Base-by-base conservation (phyloP, 805 yeast species). In the Myxozyma mucilagina region DNA sequence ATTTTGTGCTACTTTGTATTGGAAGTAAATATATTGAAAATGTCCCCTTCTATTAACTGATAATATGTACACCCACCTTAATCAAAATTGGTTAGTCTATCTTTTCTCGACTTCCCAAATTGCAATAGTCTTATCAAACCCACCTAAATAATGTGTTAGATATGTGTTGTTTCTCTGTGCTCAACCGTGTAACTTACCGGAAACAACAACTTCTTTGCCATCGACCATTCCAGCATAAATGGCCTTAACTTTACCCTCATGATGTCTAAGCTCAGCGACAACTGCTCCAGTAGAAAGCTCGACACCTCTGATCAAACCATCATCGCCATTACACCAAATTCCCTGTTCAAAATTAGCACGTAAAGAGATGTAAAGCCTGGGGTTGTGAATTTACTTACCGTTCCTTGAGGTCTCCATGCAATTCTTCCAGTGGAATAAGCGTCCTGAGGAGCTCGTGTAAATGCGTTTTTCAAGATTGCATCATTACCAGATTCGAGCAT, bases 251-350 rank as follows among this genome's bases (percentile, higher is more conserved):
- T 83, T 75, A 1, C 85, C 84, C 1, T 76, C 76, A 71, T 69
- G 76, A 38, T 67, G 75, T n/a, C 67, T 73, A 64, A 70, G 70
- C 67, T 63, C 76, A 64, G 58, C 77, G 52, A 72, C 70, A 18
- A 71, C 74, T 63, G 65, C 70, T 24, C 77, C 82, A 11, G 73
- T 69, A 13, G 73, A 68, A 32, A 85, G 63, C 66, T 86, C 87
- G 9, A 86, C 69, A 0, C 90, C 91, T 48, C 90, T 70, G 0
- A 87, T 68, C 0, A 71, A 61, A 0, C 92, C 93, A 70, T 87
- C 91, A 64, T 87, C 91, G 2, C 90, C 86, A 52, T 81, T 74
- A 0, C 86, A 76, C 90, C 91, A 87, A 1, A 87, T 56, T 0
- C 91, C 92, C 31, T 73, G 68, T 18, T 14, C 29, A 43, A 16